Conservation (phyloP, 2,329 filamentous ascomycete genomes). For the Epicoccum sorghinum region DNA sequence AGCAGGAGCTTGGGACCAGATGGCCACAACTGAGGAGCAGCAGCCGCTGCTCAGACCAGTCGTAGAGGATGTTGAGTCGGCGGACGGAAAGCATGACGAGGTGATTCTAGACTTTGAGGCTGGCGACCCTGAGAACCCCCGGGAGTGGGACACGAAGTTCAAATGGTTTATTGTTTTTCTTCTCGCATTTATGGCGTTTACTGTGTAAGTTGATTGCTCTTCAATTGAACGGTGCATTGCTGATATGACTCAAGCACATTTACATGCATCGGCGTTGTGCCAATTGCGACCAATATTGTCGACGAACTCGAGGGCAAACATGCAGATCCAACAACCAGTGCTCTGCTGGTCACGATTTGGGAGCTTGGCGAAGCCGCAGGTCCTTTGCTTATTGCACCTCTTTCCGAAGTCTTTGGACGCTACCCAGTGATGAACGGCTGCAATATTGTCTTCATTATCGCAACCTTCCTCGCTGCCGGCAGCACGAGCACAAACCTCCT, state of each 20-base stretch:
- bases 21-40: constrained; percentile 36
- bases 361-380: constrained; percentile 45
- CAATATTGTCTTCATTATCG: constrained; percentile 55
- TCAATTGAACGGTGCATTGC: constrained; percentile 1
- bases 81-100: constrained; percentile 25
- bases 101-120: constrained; percentile 38
- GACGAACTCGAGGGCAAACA: constrained; percentile 36
- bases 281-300: constrained; percentile 41
- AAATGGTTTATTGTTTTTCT: constrained; percentile 43
- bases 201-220: constrained; percentile 32
- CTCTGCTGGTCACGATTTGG: constrained; percentile 46
- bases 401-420: constrained; percentile 43
- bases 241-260: constrained; percentile 38
- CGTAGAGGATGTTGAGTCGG: constrained; percentile 22
- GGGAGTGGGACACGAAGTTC: constrained; percentile 38
- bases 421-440: constrained; percentile 42
- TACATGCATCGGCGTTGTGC: constrained; percentile 48
- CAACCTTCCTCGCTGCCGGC: constrained; percentile 48
- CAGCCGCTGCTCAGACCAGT: constrained; percentile 36
- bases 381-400: constrained; percentile 42
- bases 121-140: constrained; percentile 38
- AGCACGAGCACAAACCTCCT: constrained; percentile 48
- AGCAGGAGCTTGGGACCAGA: constrained; percentile 8
- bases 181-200: constrained; percentile 44
- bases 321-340: constrained; percentile 31